These are phyloP conservation scores for Cladophialophora carrionii DNA, from an alignment of 2,329 filamentous ascomycete species.

Conservation along the genomic window DNA sequence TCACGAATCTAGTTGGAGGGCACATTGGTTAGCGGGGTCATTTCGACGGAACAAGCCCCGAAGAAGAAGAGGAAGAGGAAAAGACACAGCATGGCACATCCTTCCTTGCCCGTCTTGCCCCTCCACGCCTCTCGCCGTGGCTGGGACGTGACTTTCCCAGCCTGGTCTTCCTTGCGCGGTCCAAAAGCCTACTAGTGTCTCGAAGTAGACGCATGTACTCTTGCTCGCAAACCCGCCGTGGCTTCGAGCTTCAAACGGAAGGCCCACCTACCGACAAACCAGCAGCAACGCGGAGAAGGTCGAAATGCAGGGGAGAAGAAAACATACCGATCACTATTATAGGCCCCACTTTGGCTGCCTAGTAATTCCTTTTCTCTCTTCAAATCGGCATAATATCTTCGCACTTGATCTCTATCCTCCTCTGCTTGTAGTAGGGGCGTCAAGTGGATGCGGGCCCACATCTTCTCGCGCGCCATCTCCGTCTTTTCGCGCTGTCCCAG, in stretches of 20 bases:
- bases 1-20: conserved; percentile 65
- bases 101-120: not conserved
- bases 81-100: not conserved
- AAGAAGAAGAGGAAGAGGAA: not conserved
- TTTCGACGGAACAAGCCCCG: not conserved
- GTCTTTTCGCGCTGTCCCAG: conserved; percentile 86
- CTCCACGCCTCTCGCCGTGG: not conserved
- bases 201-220: not conserved
- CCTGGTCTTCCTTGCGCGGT: too few species aligned
- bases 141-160: not conserved
- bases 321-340: conserved; percentile 82
- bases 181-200: not conserved
- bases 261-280: not conserved
- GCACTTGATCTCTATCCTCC: conserved; percentile 92
- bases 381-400: conserved; percentile 82
- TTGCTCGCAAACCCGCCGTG: not conserved
- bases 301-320: not conserved
- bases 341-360: conserved; percentile 80
- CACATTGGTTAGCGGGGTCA: not conserved
- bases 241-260: not conserved
- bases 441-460: conserved; percentile 95
- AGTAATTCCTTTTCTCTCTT: conserved; percentile 87
- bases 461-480: conserved; percentile 94
- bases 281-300: not conserved
- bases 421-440: conserved; percentile 94